Percentiles rank a stretch among this genome's conserved stretches.
These are phyloP conservation scores for Microbotryum silenes-acaulis DNA, from an alignment of 1,284 basidiomycete genomes.

Conservation along the genomic window DNA sequence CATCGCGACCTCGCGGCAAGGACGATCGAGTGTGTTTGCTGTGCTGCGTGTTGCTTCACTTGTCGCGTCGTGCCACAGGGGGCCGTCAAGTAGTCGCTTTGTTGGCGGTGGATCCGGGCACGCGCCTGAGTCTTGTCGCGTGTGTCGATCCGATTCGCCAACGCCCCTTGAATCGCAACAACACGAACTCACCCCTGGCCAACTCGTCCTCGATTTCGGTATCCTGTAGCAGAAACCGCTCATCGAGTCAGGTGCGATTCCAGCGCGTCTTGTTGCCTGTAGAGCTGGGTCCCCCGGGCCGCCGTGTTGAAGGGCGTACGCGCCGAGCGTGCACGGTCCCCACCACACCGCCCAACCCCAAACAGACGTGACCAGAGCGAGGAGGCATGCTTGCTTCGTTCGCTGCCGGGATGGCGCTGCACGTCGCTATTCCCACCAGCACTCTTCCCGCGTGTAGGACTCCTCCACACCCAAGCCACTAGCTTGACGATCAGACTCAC, in stretches of 20 bases:
- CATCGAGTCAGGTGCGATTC: background rate
- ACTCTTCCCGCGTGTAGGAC: no score
- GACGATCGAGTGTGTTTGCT: no score
- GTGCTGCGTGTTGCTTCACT: background rate
- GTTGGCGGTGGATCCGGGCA: no score
- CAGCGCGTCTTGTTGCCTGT: background rate
- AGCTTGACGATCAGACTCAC: background rate
- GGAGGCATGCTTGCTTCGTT: no score
- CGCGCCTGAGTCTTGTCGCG: background rate
- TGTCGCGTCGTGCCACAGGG: background rate
- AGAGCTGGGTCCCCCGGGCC: background rate
- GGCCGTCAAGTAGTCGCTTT: background rate
- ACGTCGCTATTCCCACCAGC: no score
- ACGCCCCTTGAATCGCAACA: background rate
- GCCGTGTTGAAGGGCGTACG: background rate
- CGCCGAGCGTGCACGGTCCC: background rate
- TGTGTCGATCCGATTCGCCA: background rate
- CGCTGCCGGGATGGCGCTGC: no score
- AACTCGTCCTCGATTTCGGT: constrained; percentile 97
- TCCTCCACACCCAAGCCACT: background rate
- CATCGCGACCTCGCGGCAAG: background rate
- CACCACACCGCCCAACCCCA: no score
- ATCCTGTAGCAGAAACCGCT: constrained; percentile 46
- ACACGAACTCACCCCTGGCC: constrained; percentile 63
- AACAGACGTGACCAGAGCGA: no score